phyloP scores from a whole-genome alignment of 257 asterid species.

The Ballota nigra region DNA sequence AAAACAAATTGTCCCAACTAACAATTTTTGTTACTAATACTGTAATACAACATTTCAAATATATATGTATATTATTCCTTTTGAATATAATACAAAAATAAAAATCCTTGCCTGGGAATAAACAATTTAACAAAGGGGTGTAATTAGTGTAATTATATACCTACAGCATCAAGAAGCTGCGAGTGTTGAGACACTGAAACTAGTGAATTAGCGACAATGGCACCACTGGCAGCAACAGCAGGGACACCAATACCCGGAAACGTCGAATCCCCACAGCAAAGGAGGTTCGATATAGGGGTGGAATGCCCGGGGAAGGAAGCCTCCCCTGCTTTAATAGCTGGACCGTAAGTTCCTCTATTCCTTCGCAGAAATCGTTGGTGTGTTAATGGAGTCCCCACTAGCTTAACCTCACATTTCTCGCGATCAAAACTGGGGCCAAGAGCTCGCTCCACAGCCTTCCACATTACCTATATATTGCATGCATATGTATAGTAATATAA shows the following conservation, averaged over 20 bases:
- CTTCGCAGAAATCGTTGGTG: constrained; percentile 82
- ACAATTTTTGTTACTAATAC: not conserved
- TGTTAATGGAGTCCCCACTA: constrained; percentile 86
- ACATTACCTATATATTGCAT: constrained; percentile 56
- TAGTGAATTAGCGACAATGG: constrained; percentile 88
- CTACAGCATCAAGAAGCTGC: constrained; percentile 86
- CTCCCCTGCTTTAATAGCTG: constrained; percentile 84
- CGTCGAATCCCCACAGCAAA: constrained; percentile 96
- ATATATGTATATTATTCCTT: not conserved
- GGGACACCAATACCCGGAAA: constrained; percentile 98
- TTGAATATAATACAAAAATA: not conserved
- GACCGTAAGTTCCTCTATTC: constrained; percentile 89
- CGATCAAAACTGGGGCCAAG: constrained; percentile 79
- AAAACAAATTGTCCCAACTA: too few relatives aligned
- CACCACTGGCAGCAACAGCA: constrained; percentile 99
- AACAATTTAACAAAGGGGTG: not conserved
- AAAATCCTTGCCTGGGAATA: not conserved
- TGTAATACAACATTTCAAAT: not conserved
- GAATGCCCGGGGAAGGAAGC: constrained; percentile 81
- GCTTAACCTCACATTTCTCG: constrained; percentile 78
- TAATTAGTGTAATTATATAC: constrained; percentile 36
- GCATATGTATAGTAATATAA: not conserved
- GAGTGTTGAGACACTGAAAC: constrained; percentile 89
- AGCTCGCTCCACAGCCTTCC: constrained; percentile 92
- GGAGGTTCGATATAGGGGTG: constrained; percentile 66